These are phyloP conservation scores for Hypoxylon sp. DNA, from an alignment of 2,329 filamentous ascomycete genomes.

Conservation along the genomic window DNA sequence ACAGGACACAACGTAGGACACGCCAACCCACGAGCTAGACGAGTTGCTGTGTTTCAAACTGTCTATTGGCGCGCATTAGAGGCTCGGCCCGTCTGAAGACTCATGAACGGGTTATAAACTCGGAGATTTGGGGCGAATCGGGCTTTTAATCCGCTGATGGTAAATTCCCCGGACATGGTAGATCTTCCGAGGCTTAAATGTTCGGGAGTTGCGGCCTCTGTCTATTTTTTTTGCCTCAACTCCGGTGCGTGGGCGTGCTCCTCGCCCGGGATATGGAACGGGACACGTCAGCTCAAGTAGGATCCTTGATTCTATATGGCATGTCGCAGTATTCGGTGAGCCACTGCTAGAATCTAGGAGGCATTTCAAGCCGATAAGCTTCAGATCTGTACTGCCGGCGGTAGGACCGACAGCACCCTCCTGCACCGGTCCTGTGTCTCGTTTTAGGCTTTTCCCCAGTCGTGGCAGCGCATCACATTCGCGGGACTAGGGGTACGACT, in stretches of 20 bases:
- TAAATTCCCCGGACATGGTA: background rate
- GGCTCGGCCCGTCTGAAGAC: background rate
- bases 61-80: background rate
- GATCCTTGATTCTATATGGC: constrained; percentile 18
- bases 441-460: constrained; percentile 27
- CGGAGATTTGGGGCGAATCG: constrained; percentile 7
- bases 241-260: constrained; percentile 1
- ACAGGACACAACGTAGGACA: background rate
- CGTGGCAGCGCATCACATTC: constrained; percentile 20
- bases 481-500: constrained; percentile 37
- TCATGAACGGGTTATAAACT: background rate
- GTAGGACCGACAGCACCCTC: constrained; percentile 24
- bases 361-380: background rate
- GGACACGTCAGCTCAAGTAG: constrained; percentile 30
- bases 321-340: constrained; percentile 4
- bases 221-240: background rate
- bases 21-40: background rate
- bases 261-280: background rate
- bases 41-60: background rate
- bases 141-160: background rate
- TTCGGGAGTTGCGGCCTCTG: background rate
- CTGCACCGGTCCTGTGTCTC: constrained; percentile 36
- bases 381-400: constrained; percentile 9
- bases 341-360: background rate
- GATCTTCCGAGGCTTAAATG: background rate